These are phyloP conservation scores for Senna tora DNA, from an alignment of 306 rosid genomes.

Conservation along the genomic window DNA sequence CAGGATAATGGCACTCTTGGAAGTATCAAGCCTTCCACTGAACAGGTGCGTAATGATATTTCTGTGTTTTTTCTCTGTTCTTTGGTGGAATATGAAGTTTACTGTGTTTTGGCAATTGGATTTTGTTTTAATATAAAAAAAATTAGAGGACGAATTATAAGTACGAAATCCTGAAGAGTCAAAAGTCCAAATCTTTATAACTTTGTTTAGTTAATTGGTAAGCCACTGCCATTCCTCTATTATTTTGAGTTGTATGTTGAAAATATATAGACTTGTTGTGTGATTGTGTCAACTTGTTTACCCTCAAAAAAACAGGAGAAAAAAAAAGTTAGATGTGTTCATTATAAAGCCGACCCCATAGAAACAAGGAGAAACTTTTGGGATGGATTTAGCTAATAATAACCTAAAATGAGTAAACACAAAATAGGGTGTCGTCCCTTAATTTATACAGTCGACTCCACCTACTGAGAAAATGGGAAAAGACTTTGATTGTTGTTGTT, in stretches of 20 bases:
- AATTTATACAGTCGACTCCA: too few relatives aligned
- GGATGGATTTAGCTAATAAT: too few relatives aligned
- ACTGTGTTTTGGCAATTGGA: neutral
- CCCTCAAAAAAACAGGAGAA: neutral
- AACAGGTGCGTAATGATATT: slow-evolving; percentile 27
- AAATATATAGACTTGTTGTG: too few relatives aligned
- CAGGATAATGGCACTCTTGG: slow-evolving; percentile 33
- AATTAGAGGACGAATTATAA: neutral
- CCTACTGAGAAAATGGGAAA: too few relatives aligned
- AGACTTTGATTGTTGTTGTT: too few relatives aligned
- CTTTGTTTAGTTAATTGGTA: neutral
- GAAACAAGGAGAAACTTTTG: too few relatives aligned
- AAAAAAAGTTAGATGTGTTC: neutral
- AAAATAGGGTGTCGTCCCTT: too few relatives aligned
- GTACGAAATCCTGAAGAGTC: neutral
- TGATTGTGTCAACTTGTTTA: neutral
- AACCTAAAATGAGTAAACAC: too few relatives aligned
- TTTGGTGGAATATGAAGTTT: neutral
- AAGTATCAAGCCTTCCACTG: slow-evolving; percentile 29
- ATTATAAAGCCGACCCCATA: too few relatives aligned
- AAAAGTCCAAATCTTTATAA: neutral
- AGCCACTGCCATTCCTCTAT: neutral
- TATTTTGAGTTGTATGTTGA: neutral
- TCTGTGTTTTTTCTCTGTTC: too few relatives aligned
- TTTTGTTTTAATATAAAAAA: too few relatives aligned